Evolutionary conservation across 139 green algal genomes (phyloP).

Genomic region (Haematococcus lacustris): DNA sequence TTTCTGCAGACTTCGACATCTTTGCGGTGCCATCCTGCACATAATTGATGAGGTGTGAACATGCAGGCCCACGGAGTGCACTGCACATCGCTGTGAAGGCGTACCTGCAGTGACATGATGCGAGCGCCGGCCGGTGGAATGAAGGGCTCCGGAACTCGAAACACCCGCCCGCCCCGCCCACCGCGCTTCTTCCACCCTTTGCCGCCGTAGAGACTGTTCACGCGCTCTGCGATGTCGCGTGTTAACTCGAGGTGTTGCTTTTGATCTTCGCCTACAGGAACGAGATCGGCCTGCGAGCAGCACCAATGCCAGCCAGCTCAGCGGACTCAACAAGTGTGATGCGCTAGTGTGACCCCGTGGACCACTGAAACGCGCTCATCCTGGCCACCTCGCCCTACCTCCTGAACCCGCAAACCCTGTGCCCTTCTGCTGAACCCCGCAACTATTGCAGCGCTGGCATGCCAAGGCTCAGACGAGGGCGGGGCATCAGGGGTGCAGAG

Average conservation of each 20-base stretch:
- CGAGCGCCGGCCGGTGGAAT: conserved; percentile 86
- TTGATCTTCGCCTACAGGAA: conserved; percentile 97
- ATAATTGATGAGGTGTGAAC: background rate
- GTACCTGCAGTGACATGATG: conserved; percentile 89
- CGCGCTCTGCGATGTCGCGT: conserved; percentile 66
- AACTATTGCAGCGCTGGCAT: too few species aligned
- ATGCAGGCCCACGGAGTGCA: too few species aligned
- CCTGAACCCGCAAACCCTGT: too few species aligned
- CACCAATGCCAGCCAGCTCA: too few species aligned
- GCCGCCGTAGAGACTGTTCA: conserved; percentile 90
- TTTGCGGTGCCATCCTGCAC: conserved; percentile 85
- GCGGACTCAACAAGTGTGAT: too few species aligned
- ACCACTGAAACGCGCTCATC: too few species aligned
- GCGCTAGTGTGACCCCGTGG: too few species aligned
- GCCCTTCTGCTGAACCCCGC: too few species aligned
- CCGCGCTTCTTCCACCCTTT: conserved; percentile 96
- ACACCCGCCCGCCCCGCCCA: conserved; percentile 66
- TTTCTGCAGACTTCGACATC: conserved; percentile 92
- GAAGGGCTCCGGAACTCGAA: conserved; percentile 85
- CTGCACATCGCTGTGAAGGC: too few species aligned
- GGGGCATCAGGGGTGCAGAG: background rate
- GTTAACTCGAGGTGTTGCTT: conserved; percentile 93
- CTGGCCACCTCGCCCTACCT: too few species aligned
- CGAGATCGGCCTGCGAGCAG: conserved; percentile 79
- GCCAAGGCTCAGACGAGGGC: background rate